Conservation (phyloP, 1,284 basidiomycete species). For the Cryptococcus sp. region DNA sequence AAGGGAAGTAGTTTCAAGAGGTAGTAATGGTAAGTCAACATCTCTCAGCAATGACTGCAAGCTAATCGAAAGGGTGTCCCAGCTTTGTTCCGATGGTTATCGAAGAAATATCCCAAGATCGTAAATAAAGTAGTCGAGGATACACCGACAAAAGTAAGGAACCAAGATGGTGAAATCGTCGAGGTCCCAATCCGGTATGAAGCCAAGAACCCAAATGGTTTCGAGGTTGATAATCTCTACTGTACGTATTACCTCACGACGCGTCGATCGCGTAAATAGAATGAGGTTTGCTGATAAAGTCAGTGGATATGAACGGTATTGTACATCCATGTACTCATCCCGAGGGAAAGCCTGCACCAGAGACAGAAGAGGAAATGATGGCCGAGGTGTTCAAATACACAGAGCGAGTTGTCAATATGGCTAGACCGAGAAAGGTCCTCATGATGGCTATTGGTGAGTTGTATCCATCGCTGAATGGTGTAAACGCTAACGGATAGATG, state of each 20-base stretch:
- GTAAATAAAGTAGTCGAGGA: slow-evolving; percentile 78
- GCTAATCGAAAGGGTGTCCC: slow-evolving; percentile 70
- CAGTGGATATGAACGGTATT: slow-evolving; percentile 54
- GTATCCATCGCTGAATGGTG: not conserved
- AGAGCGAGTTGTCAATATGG: slow-evolving; percentile 95
- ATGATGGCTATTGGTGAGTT: slow-evolving; percentile 93
- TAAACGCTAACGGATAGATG: slow-evolving; percentile 57
- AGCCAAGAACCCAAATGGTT: slow-evolving; percentile 87
- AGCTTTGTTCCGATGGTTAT: slow-evolving; percentile 86
- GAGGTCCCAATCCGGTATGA: slow-evolving; percentile 78
- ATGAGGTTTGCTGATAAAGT: not conserved
- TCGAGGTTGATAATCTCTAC: slow-evolving; percentile 95
- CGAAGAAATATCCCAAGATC: slow-evolving; percentile 95
- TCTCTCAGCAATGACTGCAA: too few species aligned
- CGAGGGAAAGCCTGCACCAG: slow-evolving; percentile 89
- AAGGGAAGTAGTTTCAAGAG: too few species aligned
- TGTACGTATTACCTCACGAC: slow-evolving; percentile 55
- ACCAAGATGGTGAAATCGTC: slow-evolving; percentile 60
- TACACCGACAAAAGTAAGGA: slow-evolving; percentile 62
- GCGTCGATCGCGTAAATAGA: slow-evolving; percentile 4
- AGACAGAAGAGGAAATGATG: slow-evolving; percentile 99
- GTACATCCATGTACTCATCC: slow-evolving; percentile 99
- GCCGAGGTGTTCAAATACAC: slow-evolving; percentile 95
- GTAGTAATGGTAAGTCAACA: too few species aligned
- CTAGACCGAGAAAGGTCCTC: slow-evolving; percentile 86